Evolutionary conservation across 2,329 filamentous ascomycete species (phyloP).

Genomic region (Fusarium vanettenii): DNA sequence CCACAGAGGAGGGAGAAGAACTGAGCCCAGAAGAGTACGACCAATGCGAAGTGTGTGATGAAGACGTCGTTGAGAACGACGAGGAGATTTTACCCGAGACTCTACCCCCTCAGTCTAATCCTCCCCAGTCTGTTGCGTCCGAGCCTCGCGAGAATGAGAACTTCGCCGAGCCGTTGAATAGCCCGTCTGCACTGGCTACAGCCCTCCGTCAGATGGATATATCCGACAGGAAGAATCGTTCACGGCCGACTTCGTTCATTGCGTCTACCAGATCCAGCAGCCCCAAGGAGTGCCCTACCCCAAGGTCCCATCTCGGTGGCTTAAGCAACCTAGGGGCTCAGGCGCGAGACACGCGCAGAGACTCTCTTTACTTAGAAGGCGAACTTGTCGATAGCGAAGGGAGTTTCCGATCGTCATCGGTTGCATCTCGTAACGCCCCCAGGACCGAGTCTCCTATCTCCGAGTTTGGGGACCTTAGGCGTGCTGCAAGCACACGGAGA

Average conservation of each 20-base stretch:
- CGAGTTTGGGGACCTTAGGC: constrained; percentile 80
- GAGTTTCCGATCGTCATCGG: constrained; percentile 83
- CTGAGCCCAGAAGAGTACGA: constrained; percentile 46
- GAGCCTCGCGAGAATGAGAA: constrained; percentile 26
- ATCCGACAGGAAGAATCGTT: constrained; percentile 42
- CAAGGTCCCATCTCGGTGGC: constrained; percentile 79
- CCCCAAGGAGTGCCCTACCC: constrained; percentile 90
- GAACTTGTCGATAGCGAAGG: constrained; percentile 89
- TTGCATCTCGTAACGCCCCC: constrained; percentile 73
- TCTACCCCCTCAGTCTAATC: constrained; percentile 19
- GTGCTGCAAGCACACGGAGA: constrained; percentile 82
- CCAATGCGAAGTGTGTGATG: constrained; percentile 46
- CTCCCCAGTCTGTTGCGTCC: constrained; percentile 20
- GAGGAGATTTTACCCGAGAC: constrained; percentile 25
- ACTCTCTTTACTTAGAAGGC: constrained; percentile 84
- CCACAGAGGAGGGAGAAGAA: constrained; percentile 70
- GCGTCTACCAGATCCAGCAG: constrained; percentile 89
- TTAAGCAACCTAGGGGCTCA: constrained; percentile 65
- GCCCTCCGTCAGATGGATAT: constrained; percentile 60
- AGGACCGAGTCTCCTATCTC: constrained; percentile 92
- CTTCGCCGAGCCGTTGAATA: constrained; percentile 44
- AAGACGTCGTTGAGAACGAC: constrained; percentile 48
- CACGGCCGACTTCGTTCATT: constrained; percentile 65
- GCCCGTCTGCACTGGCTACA: constrained; percentile 65
- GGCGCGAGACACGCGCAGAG: constrained; percentile 75